These are phyloP conservation scores for Mycotypha africana DNA, from an alignment of 371 early-diverging fungal genomes.

Conservation along the genomic window DNA sequence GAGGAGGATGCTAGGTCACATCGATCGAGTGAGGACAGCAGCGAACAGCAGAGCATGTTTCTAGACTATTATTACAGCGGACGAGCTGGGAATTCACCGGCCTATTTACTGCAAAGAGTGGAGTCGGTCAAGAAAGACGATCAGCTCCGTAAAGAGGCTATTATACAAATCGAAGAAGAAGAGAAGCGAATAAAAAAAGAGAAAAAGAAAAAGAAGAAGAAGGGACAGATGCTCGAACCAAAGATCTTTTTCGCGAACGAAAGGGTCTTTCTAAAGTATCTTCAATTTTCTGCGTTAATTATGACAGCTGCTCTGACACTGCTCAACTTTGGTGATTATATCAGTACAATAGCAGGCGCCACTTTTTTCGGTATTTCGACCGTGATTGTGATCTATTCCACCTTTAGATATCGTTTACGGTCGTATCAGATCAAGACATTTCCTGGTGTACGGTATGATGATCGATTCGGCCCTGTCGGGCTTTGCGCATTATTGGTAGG, in stretches of 20 bases:
- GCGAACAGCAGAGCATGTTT: not conserved
- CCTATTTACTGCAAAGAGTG: conserved; percentile 2
- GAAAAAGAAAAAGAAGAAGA: conserved; percentile 13
- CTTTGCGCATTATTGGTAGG: conserved; percentile 23
- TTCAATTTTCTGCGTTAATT: conserved; percentile 66
- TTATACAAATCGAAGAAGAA: conserved; percentile 6
- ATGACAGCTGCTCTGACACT: conserved; percentile 65
- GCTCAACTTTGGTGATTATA: conserved; percentile 64
- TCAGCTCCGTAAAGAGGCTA: not conserved
- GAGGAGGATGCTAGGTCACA: not conserved
- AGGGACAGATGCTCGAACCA: conserved; percentile 19
- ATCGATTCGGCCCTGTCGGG: conserved; percentile 32
- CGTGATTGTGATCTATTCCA: conserved; percentile 28
- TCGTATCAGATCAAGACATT: conserved; percentile 27
- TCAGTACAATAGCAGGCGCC: conserved; percentile 25
- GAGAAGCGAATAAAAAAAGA: conserved; percentile 17
- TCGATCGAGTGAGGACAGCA: not conserved
- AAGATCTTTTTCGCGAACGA: conserved; percentile 90
- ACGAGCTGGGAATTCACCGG: not conserved
- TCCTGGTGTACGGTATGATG: conserved; percentile 30
- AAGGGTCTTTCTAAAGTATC: conserved; percentile 86
- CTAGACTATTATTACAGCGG: not conserved
- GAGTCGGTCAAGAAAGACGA: conserved; percentile 4
- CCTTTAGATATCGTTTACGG: conserved; percentile 25
- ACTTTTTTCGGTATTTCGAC: conserved; percentile 27